phyloP scores from a whole-genome alignment of 495 filamentous ascomycete genomes.

The Eremomyces bilateralis region DNA sequence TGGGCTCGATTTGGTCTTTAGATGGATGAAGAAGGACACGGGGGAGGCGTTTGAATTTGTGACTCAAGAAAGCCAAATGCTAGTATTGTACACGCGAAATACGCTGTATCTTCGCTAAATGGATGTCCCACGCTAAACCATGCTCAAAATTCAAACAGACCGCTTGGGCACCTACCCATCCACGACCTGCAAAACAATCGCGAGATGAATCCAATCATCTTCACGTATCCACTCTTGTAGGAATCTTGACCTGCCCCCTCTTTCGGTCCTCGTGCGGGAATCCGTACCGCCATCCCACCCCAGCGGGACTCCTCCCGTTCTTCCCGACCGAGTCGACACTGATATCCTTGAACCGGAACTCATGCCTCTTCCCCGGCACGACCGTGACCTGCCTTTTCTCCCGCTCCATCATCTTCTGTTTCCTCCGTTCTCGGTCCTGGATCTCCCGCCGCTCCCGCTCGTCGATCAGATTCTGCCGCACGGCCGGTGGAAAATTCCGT shows the following conservation, averaged over 20 bases:
- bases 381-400: slow-evolving; percentile 20
- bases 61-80: too few relatives aligned
- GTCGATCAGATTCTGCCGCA: too few relatives aligned
- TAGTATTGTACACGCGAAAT: too few relatives aligned
- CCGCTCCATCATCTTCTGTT: slow-evolving; percentile 23
- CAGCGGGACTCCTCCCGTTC: slow-evolving; percentile 21
- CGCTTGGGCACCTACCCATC: slow-evolving; percentile 3
- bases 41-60: too few relatives aligned
- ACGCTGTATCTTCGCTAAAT: too few relatives aligned
- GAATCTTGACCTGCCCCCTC: slow-evolving; percentile 53
- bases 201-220: too few relatives aligned
- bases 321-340: slow-evolving; percentile 34
- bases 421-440: slow-evolving; percentile 9
- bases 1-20: too few relatives aligned
- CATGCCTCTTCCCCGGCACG: slow-evolving; percentile 40
- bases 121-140: too few relatives aligned
- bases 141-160: slow-evolving; percentile 33
- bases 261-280: slow-evolving; percentile 47
- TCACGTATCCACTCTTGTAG: too few relatives aligned
- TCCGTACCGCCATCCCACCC: slow-evolving; percentile 42
- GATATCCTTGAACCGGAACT: slow-evolving; percentile 58
- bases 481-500: too few relatives aligned
- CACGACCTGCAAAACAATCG: too few relatives aligned
- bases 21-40: too few relatives aligned
- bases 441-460: slow-evolving; percentile 24